Percentiles rank a stretch among this genome's conserved stretches.
Conservation (phyloP, 495 filamentous ascomycete species). For the Lepidopterella palustris region DNA sequence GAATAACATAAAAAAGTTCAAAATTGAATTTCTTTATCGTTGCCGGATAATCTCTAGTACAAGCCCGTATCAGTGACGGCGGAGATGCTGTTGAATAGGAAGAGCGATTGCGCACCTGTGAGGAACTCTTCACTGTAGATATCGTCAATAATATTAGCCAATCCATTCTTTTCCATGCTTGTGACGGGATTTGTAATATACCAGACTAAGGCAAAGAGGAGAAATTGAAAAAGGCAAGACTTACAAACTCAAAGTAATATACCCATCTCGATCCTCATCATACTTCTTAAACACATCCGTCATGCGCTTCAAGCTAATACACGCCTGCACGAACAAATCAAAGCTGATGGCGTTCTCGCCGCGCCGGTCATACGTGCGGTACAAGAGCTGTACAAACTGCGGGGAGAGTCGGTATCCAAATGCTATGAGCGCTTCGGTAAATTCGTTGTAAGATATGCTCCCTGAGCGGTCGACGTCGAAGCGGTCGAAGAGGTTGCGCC, state of each 20-base stretch:
- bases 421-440: conserved; percentile 81
- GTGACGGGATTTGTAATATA: no score
- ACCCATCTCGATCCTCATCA: conserved; percentile 90
- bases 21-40: conserved; percentile 7
- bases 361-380: conserved; percentile 56
- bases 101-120: conserved; percentile 42
- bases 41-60: conserved; percentile 38
- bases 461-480: conserved; percentile 87
- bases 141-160: conserved; percentile 5
- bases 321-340: conserved; percentile 95
- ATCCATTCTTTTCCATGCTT: no score
- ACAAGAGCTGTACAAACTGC: conserved; percentile 75
- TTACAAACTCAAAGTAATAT: conserved; percentile 42
- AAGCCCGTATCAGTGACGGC: conserved; percentile 38
- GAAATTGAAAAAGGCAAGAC: conserved; percentile 13
- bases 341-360: conserved; percentile 63
- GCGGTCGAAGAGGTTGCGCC: conserved; percentile 88
- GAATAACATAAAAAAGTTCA: not conserved
- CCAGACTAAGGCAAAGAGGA: no score
- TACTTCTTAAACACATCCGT: conserved; percentile 99
- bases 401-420: conserved; percentile 89
- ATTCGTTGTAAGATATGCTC: conserved; percentile 79
- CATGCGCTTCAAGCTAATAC: conserved; percentile 94
- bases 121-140: conserved; percentile 40
- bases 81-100: conserved; percentile 42